Conservation (phyloP, 257 asterid genomes). For the Nemophila menziesii region DNA sequence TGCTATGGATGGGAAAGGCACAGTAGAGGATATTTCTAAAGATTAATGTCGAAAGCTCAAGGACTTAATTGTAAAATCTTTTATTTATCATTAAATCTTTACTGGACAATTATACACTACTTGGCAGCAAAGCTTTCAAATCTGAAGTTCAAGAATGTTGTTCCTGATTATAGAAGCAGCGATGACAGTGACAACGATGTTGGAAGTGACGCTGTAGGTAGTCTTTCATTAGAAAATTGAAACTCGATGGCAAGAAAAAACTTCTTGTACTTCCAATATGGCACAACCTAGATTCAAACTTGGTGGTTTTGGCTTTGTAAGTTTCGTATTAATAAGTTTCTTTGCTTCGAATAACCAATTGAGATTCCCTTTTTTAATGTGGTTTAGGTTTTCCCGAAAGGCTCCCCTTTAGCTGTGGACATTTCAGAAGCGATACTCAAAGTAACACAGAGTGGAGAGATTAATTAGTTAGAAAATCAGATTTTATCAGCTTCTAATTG, state of each 20-base stretch:
- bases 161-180: slow-evolving; percentile 9
- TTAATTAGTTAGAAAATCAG: slow-evolving; percentile 22
- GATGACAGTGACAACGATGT: slow-evolving; percentile 14
- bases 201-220: slow-evolving; percentile 16
- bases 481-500: slow-evolving; percentile 25
- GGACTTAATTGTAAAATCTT: no score
- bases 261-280: slow-evolving; percentile 46
- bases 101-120: no score
- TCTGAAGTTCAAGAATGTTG: slow-evolving; percentile 15
- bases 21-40: slow-evolving; percentile 56
- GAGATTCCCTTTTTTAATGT: no score
- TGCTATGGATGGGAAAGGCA: slow-evolving; percentile 74
- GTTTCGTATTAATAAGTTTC: no score
- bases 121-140: neutral
- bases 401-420: slow-evolving; percentile 33
- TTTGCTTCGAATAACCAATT: no score
- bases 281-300: slow-evolving; percentile 34
- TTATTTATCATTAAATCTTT: no score
- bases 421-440: slow-evolving; percentile 47
- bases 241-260: slow-evolving; percentile 43
- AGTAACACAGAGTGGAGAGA: slow-evolving; percentile 38
- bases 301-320: slow-evolving; percentile 70
- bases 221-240: slow-evolving; percentile 32
- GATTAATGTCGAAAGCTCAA: slow-evolving; percentile 11
- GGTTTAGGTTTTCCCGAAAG: slow-evolving; percentile 47